Percentiles rank a stretch among this genome's conserved stretches.
Evolutionary conservation across 352 stramenopile genomes (phyloP).

Genomic region (Pythium dissimile): DNA sequence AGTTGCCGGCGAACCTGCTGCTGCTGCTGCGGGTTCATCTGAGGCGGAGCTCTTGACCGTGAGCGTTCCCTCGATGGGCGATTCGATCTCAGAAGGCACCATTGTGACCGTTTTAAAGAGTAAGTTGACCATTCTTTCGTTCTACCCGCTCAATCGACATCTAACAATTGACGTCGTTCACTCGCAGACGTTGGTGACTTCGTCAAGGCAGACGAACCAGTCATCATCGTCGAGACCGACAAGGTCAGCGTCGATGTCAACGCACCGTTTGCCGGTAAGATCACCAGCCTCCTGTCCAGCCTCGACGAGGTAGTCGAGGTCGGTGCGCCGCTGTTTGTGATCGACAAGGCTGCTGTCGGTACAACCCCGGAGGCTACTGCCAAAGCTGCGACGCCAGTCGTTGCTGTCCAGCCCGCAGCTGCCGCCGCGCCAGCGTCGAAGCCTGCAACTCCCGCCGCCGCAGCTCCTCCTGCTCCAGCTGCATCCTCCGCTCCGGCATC

Average conservation of each 20-base stretch:
- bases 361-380: constrained; percentile 5
- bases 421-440: constrained; percentile 19
- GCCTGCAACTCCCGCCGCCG: constrained; percentile 24
- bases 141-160: background rate
- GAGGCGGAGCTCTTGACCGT: constrained; percentile 61
- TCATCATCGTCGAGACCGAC: constrained; percentile 98
- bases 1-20: background rate
- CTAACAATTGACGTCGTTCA: background rate
- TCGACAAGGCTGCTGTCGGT: constrained; percentile 77
- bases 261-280: constrained; percentile 84
- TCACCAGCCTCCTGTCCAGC: constrained; percentile 92
- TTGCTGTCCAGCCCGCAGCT: constrained; percentile 20
- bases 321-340: constrained; percentile 86
- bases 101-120: constrained; percentile 90
- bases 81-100: constrained; percentile 98
- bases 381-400: constrained; percentile 11
- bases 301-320: constrained; percentile 97
- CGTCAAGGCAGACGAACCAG: constrained; percentile 93
- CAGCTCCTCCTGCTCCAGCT: constrained; percentile 27
- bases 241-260: constrained; percentile 95
- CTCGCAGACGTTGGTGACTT: constrained; percentile 90
- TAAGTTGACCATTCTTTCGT: constrained; percentile 25
- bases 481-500: constrained; percentile 12
- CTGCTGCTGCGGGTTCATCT: constrained; percentile 13
- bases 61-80: constrained; percentile 88